Evolutionary conservation across 1,284 basidiomycete genomes (phyloP).

Genomic region (Albatrellus sp.): DNA sequence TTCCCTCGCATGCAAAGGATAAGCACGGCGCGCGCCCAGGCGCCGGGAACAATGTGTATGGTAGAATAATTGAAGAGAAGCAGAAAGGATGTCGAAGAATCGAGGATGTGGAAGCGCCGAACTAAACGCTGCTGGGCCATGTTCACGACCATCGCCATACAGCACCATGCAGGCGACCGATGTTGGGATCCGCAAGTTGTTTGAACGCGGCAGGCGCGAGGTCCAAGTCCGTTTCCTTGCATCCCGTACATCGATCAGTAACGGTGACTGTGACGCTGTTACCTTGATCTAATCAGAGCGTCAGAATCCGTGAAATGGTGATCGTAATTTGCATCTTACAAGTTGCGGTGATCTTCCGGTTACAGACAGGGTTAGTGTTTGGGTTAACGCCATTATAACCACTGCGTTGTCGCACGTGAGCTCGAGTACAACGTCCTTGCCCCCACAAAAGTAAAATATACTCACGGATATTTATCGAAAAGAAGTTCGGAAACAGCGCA

Average conservation of each 20-base stretch:
- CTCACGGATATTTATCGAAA: slow-evolving; percentile 55
- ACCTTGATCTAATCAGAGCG: slow-evolving; percentile 30
- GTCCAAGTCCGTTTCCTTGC: slow-evolving; percentile 38
- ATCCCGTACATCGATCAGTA: slow-evolving; percentile 52
- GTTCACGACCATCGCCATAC: slow-evolving; percentile 34
- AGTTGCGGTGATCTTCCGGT: slow-evolving; percentile 14
- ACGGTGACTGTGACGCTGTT: slow-evolving; percentile 35
- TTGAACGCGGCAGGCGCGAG: slow-evolving; percentile 46
- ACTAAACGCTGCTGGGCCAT: background rate
- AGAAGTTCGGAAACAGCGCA: slow-evolving; percentile 45
- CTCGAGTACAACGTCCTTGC: background rate
- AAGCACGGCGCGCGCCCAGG: slow-evolving; percentile 14
- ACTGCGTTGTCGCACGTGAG: slow-evolving; percentile 17
- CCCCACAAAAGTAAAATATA: background rate
- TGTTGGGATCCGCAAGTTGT: slow-evolving; percentile 17
- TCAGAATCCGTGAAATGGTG: slow-evolving; percentile 1
- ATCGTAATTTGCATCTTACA: slow-evolving; percentile 12
- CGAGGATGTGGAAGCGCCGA: background rate
- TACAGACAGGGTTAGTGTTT: slow-evolving; percentile 23
- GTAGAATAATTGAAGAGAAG: no score
- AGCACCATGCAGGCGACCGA: slow-evolving; percentile 41
- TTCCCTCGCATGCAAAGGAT: slow-evolving; percentile 16
- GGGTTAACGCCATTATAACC: slow-evolving; percentile 34
- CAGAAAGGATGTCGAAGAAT: background rate
- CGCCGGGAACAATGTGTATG: slow-evolving; percentile 8